A percentile compares a stretch with the other conserved stretches of the same genome.
phyloP scores from a whole-genome alignment of 495 filamentous ascomycete species.

The Talaromyces thailandensis region DNA sequence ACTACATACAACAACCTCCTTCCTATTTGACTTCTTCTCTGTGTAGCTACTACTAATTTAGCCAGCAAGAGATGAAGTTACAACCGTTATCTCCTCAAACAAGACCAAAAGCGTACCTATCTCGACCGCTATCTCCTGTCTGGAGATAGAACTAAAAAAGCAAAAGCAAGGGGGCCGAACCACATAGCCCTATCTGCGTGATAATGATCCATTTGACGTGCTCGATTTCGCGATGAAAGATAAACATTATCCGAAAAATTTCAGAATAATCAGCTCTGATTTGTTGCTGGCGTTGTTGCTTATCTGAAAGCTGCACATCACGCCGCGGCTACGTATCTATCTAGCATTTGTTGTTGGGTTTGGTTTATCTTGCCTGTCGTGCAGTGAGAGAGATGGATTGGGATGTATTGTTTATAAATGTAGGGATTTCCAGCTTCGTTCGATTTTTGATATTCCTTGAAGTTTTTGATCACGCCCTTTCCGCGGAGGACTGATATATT shows the following conservation, averaged over 20 bases:
- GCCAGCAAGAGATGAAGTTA: neutral
- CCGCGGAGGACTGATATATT: neutral
- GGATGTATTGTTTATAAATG: neutral
- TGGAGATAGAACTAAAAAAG: neutral
- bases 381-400: neutral
- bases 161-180: neutral
- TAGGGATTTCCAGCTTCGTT: neutral
- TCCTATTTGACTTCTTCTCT: neutral
- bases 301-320: neutral
- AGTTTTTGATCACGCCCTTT: neutral
- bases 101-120: neutral
- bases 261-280: neutral
- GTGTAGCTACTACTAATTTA: neutral
- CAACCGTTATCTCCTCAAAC: neutral
- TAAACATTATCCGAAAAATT: neutral
- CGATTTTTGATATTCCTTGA: neutral
- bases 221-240: neutral
- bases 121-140: neutral
- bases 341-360: neutral
- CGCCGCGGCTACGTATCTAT: neutral
- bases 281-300: neutral
- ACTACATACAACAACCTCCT: neutral
- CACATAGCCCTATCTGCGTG: neutral
- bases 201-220: neutral
- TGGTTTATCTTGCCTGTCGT: neutral